A percentile compares a stretch with the other conserved stretches of the same genome.
Evolutionary conservation across 1,139 yeast genomes (phyloP).

Genomic region (Citeromyces siamensis): DNA sequence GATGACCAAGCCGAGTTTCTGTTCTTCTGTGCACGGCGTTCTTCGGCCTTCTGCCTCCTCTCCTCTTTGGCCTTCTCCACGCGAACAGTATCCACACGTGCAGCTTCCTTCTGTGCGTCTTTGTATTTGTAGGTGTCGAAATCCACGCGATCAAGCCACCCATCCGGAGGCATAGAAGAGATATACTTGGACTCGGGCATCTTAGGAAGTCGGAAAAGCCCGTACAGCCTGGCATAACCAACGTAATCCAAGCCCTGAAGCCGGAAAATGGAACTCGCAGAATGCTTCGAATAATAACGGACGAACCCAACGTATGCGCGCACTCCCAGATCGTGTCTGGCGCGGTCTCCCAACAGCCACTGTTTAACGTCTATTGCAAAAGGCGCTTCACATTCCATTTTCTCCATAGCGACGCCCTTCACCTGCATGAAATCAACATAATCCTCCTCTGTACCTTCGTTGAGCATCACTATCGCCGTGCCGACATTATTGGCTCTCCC

Average conservation of each 20-base stretch:
- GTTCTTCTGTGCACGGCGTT: constrained; percentile 31
- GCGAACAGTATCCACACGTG: constrained; percentile 46
- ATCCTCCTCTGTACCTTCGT: constrained; percentile 67
- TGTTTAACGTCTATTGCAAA: constrained; percentile 25
- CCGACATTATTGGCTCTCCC: constrained; percentile 86
- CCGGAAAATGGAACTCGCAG: constrained; percentile 87
- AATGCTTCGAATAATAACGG: constrained; percentile 76
- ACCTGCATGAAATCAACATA: constrained; percentile 74
- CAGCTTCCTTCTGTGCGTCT: constrained; percentile 51
- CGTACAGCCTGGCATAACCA: constrained; percentile 65
- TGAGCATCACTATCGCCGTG: constrained; percentile 61
- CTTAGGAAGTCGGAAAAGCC: constrained; percentile 72
- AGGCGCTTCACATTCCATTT: constrained; percentile 15
- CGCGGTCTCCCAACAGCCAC: constrained; percentile 64
- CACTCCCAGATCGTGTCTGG: constrained; percentile 70
- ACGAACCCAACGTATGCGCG: constrained; percentile 77
- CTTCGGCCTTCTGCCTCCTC: constrained; percentile 28
- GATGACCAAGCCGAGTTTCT: constrained; percentile 76
- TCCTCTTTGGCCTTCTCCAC: constrained; percentile 23
- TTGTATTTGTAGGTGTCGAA: constrained; percentile 57
- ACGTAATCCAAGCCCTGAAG: constrained; percentile 57
- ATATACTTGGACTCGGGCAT: constrained; percentile 82
- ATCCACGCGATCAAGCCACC: constrained; percentile 61
- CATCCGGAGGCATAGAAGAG: constrained; percentile 40
- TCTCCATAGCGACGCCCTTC: constrained; percentile 44